These are phyloP conservation scores for Prunus padus DNA, from an alignment of 306 rosid genomes.

Conservation along the genomic window DNA sequence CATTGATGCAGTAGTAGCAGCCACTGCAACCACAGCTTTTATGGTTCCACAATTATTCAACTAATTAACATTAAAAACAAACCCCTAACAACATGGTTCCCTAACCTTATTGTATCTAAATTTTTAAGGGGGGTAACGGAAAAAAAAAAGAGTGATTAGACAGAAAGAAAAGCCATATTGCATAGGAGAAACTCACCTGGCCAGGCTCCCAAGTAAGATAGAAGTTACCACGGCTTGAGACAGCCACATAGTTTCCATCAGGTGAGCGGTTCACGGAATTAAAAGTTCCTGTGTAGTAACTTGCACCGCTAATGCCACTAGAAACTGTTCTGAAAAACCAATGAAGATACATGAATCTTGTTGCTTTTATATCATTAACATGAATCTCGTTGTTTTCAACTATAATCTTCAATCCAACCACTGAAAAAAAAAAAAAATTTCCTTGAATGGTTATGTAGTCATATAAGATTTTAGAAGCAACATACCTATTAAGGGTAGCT, in stretches of 20 bases:
- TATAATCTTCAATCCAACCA: not conserved
- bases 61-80: no score
- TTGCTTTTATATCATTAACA: not conserved
- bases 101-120: not conserved
- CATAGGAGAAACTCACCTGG: constrained; percentile 58
- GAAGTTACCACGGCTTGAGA: constrained; percentile 98
- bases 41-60: no score
- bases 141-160: not conserved
- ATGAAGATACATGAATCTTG: constrained; percentile 34
- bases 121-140: not conserved
- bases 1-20: no score
- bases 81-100: no score
- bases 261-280: constrained; percentile 93
- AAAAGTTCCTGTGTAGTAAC: constrained; percentile 92
- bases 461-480: constrained; percentile 20
- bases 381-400: no score
- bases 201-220: constrained; percentile 98
- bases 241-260: constrained; percentile 91
- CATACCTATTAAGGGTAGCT: constrained; percentile 93
- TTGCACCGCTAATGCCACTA: constrained; percentile 98
- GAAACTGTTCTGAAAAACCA: constrained; percentile 93
- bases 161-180: constrained; percentile 13
- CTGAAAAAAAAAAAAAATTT: not conserved
- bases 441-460: constrained; percentile 12
- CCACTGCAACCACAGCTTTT: no score